These are phyloP conservation scores for Euphorbia lathyris DNA, from an alignment of 345 rosid species.

Conservation along the genomic window DNA sequence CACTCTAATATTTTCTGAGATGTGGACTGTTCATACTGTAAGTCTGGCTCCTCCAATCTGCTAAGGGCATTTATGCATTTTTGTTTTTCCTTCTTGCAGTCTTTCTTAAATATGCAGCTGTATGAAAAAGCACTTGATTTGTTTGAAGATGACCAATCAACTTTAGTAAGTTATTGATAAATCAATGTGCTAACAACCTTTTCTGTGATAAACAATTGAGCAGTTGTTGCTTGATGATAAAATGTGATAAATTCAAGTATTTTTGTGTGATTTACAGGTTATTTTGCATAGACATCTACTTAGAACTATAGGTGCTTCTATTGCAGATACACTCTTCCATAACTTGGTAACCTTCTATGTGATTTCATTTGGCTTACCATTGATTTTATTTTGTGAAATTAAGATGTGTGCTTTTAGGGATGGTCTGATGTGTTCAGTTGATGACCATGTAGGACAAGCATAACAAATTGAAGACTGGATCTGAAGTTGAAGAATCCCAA, in stretches of 20 bases:
- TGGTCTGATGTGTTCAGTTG: slow-evolving; percentile 16
- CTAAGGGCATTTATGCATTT: slow-evolving; percentile 11
- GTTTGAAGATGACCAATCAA: slow-evolving; percentile 85
- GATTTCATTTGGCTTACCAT: slow-evolving; percentile 11
- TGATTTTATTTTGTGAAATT: slow-evolving; percentile 14
- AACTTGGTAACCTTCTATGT: slow-evolving; percentile 53
- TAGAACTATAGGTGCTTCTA: slow-evolving; percentile 71
- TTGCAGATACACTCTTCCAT: slow-evolving; percentile 61
- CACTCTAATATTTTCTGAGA: slow-evolving; percentile 5
- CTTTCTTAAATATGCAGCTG: slow-evolving; percentile 85
- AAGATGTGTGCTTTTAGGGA: slow-evolving; percentile 13
- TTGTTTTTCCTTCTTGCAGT: slow-evolving; percentile 42
- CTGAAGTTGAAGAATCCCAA: slow-evolving; percentile 60
- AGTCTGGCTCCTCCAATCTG: neutral
- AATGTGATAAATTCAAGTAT: slow-evolving; percentile 15
- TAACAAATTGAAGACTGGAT: slow-evolving; percentile 78
- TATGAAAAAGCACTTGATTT: slow-evolving; percentile 86
- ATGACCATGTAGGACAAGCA: slow-evolving; percentile 50
- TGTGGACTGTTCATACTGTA: slow-evolving; percentile 8
- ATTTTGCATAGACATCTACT: slow-evolving; percentile 83
- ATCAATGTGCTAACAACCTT: neutral
- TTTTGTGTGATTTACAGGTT: slow-evolving; percentile 49
- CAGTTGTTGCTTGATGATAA: slow-evolving; percentile 20
- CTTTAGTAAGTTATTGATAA: slow-evolving; percentile 59
- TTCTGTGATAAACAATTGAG: neutral